Conservation (phyloP, 257 asterid species). For the Capsicum chinense region DNA sequence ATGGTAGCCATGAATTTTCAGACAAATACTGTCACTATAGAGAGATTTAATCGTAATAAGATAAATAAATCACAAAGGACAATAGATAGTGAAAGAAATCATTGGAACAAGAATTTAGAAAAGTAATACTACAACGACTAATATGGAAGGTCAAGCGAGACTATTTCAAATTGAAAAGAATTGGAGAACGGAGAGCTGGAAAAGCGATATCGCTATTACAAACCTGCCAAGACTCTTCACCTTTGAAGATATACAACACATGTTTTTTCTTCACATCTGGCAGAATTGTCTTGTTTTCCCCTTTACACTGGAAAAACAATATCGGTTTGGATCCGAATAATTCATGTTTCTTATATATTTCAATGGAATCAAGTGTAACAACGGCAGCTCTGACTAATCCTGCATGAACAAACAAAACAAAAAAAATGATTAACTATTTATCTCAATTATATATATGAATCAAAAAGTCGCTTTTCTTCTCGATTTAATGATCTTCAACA, state of each 20-base stretch:
- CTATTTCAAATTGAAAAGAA: not conserved
- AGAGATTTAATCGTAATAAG: too few species aligned
- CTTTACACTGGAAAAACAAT: constrained; percentile 66
- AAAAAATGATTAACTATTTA: not conserved
- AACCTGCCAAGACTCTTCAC: constrained; percentile 97
- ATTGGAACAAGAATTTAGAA: too few species aligned
- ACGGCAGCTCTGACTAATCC: constrained; percentile 54
- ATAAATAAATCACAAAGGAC: too few species aligned
- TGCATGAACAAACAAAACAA: constrained; percentile 25
- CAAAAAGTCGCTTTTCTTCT: not conserved
- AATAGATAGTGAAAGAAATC: too few species aligned
- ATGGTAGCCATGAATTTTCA: too few species aligned
- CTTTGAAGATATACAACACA: constrained; percentile 62
- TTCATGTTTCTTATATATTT: constrained; percentile 69
- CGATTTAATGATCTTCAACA: too few species aligned
- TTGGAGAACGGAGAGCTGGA: not conserved
- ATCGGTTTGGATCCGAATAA: constrained; percentile 60
- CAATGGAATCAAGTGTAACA: constrained; percentile 68
- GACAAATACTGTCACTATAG: too few species aligned
- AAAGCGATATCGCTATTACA: not conserved
- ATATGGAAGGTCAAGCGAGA: too few species aligned
- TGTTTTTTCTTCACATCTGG: constrained; percentile 75
- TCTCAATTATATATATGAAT: not conserved
- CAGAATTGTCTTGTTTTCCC: constrained; percentile 54
- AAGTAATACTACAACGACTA: too few species aligned